These are phyloP conservation scores for Puccinia coronata DNA, from an alignment of 1,284 basidiomycete genomes.

Conservation along the genomic window DNA sequence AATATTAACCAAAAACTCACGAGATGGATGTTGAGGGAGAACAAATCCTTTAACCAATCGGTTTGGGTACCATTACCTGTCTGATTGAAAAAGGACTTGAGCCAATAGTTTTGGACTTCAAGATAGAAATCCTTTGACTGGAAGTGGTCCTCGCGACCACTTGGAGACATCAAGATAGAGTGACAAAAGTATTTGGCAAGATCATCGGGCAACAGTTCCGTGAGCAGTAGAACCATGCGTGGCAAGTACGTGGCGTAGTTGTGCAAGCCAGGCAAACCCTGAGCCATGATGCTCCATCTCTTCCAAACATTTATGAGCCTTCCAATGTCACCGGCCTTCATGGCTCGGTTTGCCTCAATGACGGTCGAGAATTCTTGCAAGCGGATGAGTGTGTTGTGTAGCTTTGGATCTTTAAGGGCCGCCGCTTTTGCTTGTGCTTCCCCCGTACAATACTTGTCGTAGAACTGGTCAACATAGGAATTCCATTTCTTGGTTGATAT, in stretches of 20 bases:
- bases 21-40: neutral
- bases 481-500: neutral
- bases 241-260: slow-evolving; percentile 17
- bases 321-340: neutral
- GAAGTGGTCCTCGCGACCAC: slow-evolving; percentile 8
- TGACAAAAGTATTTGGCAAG: slow-evolving; percentile 1
- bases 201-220: neutral
- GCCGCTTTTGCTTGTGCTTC: neutral
- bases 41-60: neutral
- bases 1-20: no score
- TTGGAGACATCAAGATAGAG: slow-evolving; percentile 17
- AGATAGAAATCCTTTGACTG: slow-evolving; percentile 28
- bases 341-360: neutral
- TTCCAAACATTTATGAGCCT: slow-evolving; percentile 17
- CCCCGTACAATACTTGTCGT: no score
- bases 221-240: neutral
- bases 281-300: neutral
- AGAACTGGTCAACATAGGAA: neutral
- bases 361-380: neutral
- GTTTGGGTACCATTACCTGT: neutral
- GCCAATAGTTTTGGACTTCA: neutral
- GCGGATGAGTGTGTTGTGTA: neutral
- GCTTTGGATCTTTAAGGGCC: neutral
- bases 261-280: neutral
- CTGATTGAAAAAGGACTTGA: neutral